Base-by-base conservation (phyloP, 495 filamentous ascomycete genomes). In the Extremus antarcticus region DNA sequence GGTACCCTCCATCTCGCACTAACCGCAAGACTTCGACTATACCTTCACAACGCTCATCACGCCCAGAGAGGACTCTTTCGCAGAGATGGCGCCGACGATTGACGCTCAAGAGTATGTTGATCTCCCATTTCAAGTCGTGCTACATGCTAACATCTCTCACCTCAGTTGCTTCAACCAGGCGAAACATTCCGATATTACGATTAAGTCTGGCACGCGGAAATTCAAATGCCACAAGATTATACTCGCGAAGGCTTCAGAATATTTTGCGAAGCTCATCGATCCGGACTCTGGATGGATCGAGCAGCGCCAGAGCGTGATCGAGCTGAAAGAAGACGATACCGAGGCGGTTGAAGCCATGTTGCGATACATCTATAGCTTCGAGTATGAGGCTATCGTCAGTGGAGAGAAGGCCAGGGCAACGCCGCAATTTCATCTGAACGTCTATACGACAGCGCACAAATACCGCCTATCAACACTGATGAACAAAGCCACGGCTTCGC, bases 341-440 rank as follows among this genome's bases (percentile, higher is more conserved):
- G 67, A 70, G 47, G 67, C 65, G 10, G 67, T 71, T 17, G 67
- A 69, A 47, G 65, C 68, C 21, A 68, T 70, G 65, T 61, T 70
- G 13, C 38, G 66, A 52, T 71, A 61, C 25, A 23, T 59, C 20
- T 59, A 59, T 43, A 54, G 50, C 43, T 49, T 49, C 38, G 51
- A 55, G 20, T 59, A 59, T 45, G 51, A 49, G 22, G 22, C 46
- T 29, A 43, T 15, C 32, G 35, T 29, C 4, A 24, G 22, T 3
- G 7, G 16, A 20, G 4, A 7, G 2, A 23, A 4, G 15, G 22
- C 11, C 10, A 17, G 7, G 8, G 4, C 29, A 7, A 53, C 48
- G 22, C 2, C 22, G 7, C 23, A 47, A 11, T 53, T 46, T 49
- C 48, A 57, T 24, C 40, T 57, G 13, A 29, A 25, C 20, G 48